Evolutionary conservation across 148 eudicot species (phyloP).

Genomic region (Spergularia bocconei): DNA sequence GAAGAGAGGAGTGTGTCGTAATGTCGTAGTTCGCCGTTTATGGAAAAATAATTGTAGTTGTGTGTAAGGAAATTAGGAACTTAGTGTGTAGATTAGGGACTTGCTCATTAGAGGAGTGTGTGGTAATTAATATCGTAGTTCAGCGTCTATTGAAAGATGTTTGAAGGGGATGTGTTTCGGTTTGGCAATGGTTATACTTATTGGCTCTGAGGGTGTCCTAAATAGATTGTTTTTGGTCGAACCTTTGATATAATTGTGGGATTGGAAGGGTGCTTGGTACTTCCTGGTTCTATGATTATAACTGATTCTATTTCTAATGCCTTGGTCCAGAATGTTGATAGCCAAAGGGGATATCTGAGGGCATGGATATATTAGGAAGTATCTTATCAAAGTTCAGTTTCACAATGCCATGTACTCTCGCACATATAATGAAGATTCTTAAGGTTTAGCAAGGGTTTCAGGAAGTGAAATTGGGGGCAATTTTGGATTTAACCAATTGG

Average conservation of each 20-base stretch:
- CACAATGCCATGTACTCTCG: background rate
- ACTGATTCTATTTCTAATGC: background rate
- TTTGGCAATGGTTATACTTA: background rate
- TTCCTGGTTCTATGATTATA: background rate
- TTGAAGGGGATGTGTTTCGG: background rate
- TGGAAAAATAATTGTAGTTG: background rate
- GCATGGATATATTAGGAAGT: background rate
- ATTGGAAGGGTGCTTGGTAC: background rate
- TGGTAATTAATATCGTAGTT: background rate
- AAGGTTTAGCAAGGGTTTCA: too few relatives aligned
- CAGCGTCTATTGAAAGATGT: background rate
- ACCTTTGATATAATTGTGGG: background rate
- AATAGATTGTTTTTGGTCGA: background rate
- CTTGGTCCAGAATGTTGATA: background rate
- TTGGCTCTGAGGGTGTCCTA: background rate
- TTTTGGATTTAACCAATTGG: too few relatives aligned
- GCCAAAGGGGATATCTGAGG: background rate
- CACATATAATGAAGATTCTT: background rate
- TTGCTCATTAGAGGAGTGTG: background rate
- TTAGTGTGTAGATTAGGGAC: slow-evolving; percentile 4
- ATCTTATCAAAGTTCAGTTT: background rate
- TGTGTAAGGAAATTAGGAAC: too few relatives aligned
- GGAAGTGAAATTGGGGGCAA: too few relatives aligned
- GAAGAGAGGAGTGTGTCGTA: background rate
- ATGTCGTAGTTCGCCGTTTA: background rate